Conservation (phyloP, 2,329 filamentous ascomycete species). For the Cladorrhinum sp. region DNA sequence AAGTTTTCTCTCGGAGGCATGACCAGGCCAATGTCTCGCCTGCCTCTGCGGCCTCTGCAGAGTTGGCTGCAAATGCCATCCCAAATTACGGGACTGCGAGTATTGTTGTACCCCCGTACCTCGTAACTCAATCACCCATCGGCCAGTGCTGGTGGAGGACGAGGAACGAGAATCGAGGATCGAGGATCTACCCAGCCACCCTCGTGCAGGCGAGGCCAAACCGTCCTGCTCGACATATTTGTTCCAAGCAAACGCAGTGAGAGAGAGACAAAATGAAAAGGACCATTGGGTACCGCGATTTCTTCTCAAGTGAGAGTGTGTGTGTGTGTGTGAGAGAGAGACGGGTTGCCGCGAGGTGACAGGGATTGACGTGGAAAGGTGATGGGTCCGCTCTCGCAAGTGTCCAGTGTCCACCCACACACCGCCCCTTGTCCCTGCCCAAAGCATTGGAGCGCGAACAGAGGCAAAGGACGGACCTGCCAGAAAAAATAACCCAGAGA, state of each 20-base stretch:
- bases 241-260: slow-evolving; percentile 21
- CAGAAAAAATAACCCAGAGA: slow-evolving; percentile 14
- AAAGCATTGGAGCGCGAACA: slow-evolving; percentile 9
- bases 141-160: not conserved
- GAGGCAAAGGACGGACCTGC: slow-evolving; percentile 13
- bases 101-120: not conserved
- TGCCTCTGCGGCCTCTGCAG: not conserved
- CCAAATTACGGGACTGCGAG: slow-evolving; percentile 12
- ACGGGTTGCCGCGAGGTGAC: slow-evolving; percentile 15
- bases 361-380: slow-evolving; percentile 18
- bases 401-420: slow-evolving; percentile 8
- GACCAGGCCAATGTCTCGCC: slow-evolving; percentile 15
- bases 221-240: slow-evolving; percentile 8
- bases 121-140: slow-evolving; percentile 4
- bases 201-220: not conserved
- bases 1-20: slow-evolving; percentile 17
- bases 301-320: slow-evolving; percentile 4
- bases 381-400: slow-evolving; percentile 13
- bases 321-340: slow-evolving; percentile 9
- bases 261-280: not conserved
- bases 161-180: not conserved
- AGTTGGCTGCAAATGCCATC: slow-evolving; percentile 14
- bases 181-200: slow-evolving; percentile 1
- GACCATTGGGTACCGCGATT: slow-evolving; percentile 9
- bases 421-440: slow-evolving; percentile 28